Conservation (phyloP, 805 yeast species). For the Yamadazyma takamatsuzukensis region DNA sequence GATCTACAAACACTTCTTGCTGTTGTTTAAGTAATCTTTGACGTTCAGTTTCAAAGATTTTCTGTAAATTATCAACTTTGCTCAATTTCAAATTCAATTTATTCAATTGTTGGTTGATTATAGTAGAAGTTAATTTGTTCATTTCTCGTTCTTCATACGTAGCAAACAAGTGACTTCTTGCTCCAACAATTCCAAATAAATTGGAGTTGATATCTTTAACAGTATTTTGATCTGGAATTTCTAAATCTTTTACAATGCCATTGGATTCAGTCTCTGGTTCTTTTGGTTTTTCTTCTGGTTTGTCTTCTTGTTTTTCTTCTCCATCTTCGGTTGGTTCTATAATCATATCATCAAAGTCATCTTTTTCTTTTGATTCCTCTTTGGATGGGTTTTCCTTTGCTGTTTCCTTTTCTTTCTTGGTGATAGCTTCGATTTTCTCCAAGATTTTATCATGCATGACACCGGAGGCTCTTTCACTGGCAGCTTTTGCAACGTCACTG, state of each 20-base stretch:
- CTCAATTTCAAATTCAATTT: constrained; percentile 62
- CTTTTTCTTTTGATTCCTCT: constrained; percentile 4
- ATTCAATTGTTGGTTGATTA: constrained; percentile 59
- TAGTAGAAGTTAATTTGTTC: constrained; percentile 52
- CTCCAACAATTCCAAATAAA: constrained; percentile 75
- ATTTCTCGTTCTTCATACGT: constrained; percentile 77
- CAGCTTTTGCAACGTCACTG: constrained; percentile 79
- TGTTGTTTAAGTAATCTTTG: constrained; percentile 58
- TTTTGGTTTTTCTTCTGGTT: neutral
- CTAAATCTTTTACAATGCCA: constrained; percentile 6
- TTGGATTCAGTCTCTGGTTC: constrained; percentile 4
- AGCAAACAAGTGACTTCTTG: constrained; percentile 76
- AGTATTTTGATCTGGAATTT: constrained; percentile 10
- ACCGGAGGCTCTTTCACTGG: constrained; percentile 60
- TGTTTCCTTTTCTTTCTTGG: constrained; percentile 3
- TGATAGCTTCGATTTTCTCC: constrained; percentile 32
- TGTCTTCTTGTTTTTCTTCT: constrained; percentile 8
- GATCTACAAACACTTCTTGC: constrained; percentile 62
- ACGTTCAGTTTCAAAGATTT: constrained; percentile 61
- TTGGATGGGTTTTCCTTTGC: constrained; percentile 2
- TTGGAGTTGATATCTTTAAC: constrained; percentile 60
- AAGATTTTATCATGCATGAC: constrained; percentile 42
- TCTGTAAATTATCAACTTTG: constrained; percentile 59
- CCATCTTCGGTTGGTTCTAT: constrained; percentile 13
- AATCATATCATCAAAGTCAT: constrained; percentile 9